Percentiles rank a stretch among this genome's conserved stretches.
phyloP scores from a whole-genome alignment of 495 filamentous ascomycete genomes.

The Achaetomiella virescens region DNA sequence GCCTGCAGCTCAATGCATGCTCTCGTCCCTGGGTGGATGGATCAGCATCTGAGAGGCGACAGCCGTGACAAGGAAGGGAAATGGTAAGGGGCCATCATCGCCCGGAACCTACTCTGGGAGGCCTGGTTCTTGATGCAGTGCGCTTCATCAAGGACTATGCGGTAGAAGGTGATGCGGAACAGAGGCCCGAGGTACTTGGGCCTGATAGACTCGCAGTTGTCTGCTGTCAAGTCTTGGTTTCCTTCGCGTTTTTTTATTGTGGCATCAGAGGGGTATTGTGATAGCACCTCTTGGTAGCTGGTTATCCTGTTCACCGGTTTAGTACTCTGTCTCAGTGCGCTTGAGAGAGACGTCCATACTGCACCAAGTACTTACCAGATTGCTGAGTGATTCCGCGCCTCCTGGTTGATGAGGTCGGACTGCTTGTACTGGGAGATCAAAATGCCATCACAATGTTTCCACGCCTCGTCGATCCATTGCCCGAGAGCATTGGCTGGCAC shows the following conservation, averaged over 20 bases:
- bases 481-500: constrained; percentile 59
- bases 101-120: constrained; percentile 16
- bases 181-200: constrained; percentile 7
- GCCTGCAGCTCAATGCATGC: constrained; percentile 15
- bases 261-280: constrained; percentile 12
- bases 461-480: constrained; percentile 61
- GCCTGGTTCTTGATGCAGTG: constrained; percentile 30
- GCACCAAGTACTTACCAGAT: constrained; percentile 1
- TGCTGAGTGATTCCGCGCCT: neutral
- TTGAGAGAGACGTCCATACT: neutral
- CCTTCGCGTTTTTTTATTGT: neutral
- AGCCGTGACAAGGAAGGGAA: neutral
- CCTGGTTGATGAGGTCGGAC: constrained; percentile 26
- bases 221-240: constrained; percentile 3
- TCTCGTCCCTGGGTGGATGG: constrained; percentile 12
- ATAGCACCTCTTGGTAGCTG: constrained; percentile 22
- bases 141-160: constrained; percentile 32
- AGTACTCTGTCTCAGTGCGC: neutral
- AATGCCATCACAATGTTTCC: constrained; percentile 37
- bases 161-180: constrained; percentile 20
- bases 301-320: constrained; percentile 18
- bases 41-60: neutral
- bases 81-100: no score
- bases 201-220: constrained; percentile 3
- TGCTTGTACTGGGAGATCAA: constrained; percentile 23